phyloP scores from a whole-genome alignment of 2,329 filamentous ascomycete genomes.

The Dothistroma pini region DNA sequence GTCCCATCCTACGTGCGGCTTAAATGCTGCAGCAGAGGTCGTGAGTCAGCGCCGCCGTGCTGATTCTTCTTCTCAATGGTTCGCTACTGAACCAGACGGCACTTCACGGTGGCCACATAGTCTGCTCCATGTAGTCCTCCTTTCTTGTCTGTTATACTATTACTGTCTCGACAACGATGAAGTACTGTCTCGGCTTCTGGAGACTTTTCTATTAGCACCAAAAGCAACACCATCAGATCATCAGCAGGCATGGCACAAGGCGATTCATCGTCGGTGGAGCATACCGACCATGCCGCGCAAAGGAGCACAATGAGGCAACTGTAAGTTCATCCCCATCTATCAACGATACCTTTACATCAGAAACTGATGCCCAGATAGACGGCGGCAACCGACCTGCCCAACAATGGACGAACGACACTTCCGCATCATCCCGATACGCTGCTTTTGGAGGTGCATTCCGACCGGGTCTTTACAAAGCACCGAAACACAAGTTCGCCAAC shows the following conservation, averaged over 20 bases:
- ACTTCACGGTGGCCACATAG: neutral
- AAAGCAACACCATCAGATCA: neutral
- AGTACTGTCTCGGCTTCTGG: neutral
- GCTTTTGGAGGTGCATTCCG: constrained; percentile 10
- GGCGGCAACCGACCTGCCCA: constrained; percentile 10
- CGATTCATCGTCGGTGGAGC: neutral
- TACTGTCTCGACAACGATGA: neutral
- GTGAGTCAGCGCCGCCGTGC: neutral
- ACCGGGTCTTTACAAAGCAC: constrained; percentile 8
- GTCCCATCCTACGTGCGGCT: neutral
- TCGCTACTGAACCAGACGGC: neutral
- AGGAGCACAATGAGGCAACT: neutral
- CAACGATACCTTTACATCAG: neutral
- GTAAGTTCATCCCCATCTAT: neutral
- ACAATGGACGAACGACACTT: neutral
- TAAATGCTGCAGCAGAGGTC: neutral
- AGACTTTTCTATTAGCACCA: neutral
- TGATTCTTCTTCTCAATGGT: neutral
- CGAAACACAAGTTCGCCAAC: constrained; percentile 2
- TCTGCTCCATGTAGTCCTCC: neutral
- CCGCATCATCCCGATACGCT: neutral
- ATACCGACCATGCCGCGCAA: neutral
- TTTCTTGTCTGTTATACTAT: neutral
- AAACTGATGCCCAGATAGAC: neutral
- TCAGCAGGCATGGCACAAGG: neutral